phyloP scores from a whole-genome alignment of 805 yeast species.

The Candida sithepensis region DNA sequence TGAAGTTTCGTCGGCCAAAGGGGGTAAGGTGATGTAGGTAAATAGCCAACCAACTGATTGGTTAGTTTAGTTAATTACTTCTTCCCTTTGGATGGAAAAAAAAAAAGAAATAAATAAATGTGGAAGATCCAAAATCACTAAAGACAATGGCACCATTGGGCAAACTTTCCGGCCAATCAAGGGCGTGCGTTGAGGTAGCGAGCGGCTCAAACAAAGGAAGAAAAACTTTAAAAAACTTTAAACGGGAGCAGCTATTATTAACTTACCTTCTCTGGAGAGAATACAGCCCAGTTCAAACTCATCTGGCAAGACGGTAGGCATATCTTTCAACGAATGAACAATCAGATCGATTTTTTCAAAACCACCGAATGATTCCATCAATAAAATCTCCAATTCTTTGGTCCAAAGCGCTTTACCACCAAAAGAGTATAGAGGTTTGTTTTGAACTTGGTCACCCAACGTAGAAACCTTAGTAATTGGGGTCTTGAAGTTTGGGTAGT shows the following conservation, averaged over 20 bases:
- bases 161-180: neutral
- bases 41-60: too few relatives aligned
- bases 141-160: neutral
- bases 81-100: too few relatives aligned
- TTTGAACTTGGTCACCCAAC: conserved; percentile 84
- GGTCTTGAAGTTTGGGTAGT: conserved; percentile 63
- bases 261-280: conserved; percentile 62
- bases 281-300: conserved; percentile 89
- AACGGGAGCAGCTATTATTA: neutral
- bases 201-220: conserved; percentile 2
- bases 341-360: conserved; percentile 76
- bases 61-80: too few relatives aligned
- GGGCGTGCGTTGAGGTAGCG: neutral
- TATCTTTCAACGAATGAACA: conserved; percentile 90
- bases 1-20: conserved; percentile 1
- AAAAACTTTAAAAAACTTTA: neutral
- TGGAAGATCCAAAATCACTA: neutral
- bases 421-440: conserved; percentile 84
- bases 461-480: conserved; percentile 79
- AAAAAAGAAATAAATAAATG: neutral
- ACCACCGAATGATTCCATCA: conserved; percentile 60
- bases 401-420: conserved; percentile 98
- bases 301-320: conserved; percentile 86
- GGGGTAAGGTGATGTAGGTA: too few relatives aligned
- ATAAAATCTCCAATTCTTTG: conserved; percentile 79